These are phyloP conservation scores for Daldinia loculata DNA, from an alignment of 495 filamentous ascomycete genomes.

Conservation along the genomic window DNA sequence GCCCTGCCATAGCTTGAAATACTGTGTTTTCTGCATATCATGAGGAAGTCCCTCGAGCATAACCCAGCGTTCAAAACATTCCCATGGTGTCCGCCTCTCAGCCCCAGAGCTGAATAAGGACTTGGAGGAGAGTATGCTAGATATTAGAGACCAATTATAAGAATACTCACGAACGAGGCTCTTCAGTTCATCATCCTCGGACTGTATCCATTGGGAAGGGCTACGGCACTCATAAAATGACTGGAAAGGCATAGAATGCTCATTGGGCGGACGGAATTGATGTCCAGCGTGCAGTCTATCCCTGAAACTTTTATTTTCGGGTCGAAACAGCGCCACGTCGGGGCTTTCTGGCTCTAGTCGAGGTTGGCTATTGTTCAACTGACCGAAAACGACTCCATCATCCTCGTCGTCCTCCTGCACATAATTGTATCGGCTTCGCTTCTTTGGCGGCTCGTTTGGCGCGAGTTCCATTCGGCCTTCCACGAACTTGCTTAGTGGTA, in stretches of 20 bases:
- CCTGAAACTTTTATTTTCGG: constrained; percentile 87
- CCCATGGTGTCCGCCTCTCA: constrained; percentile 95
- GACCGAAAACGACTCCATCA: constrained; percentile 59
- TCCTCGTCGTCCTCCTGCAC: constrained; percentile 72
- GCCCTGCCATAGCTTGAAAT: constrained; percentile 85
- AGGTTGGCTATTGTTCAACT: constrained; percentile 51
- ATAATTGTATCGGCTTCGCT: constrained; percentile 82
- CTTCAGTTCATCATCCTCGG: constrained; percentile 90
- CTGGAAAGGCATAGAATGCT: constrained; percentile 86
- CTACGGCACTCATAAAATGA: constrained; percentile 85
- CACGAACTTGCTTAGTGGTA: constrained; percentile 88
- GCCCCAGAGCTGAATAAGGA: constrained; percentile 81
- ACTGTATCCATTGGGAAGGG: constrained; percentile 88
- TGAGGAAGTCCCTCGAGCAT: constrained; percentile 85
- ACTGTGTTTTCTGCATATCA: constrained; percentile 92
- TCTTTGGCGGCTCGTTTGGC: constrained; percentile 71
- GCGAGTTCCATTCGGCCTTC: constrained; percentile 79
- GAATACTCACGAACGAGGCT: constrained; percentile 87
- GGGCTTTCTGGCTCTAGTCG: constrained; percentile 72
- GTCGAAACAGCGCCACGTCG: constrained; percentile 85
- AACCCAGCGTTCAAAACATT: constrained; percentile 98
- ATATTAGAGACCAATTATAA: constrained; percentile 96
- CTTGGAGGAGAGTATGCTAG: constrained; percentile 74
- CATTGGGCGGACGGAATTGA: constrained; percentile 90
- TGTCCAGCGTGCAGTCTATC: constrained; percentile 93